A percentile compares a stretch with the other conserved stretches of the same genome.
Conservation (phyloP, 257 asterid species). For the Lavandula angustifolia region DNA sequence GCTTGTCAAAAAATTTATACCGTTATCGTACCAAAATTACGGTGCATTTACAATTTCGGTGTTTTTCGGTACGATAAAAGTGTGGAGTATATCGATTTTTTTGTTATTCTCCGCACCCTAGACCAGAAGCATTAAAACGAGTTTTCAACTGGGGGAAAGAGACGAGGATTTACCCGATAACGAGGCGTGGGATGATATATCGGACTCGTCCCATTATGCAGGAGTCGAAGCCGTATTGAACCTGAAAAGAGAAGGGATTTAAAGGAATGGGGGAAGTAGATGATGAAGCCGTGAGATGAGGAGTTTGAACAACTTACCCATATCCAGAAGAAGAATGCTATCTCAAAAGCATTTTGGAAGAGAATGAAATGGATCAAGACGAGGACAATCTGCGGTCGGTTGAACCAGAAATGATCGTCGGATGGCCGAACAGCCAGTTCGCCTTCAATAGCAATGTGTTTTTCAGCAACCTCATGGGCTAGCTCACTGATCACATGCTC, state of each 20-base stretch:
- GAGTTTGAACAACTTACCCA: slow-evolving; percentile 51
- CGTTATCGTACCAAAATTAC: too few species aligned
- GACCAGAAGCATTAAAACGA: not conserved
- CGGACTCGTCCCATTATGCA: slow-evolving; percentile 93
- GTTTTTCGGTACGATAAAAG: too few species aligned
- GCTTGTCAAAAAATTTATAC: too few species aligned
- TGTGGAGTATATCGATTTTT: too few species aligned
- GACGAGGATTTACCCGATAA: slow-evolving; percentile 64
- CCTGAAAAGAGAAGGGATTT: slow-evolving; percentile 37
- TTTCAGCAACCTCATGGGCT: slow-evolving; percentile 97
- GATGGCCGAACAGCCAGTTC: slow-evolving; percentile 88
- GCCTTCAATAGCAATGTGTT: slow-evolving; percentile 89
- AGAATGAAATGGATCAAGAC: slow-evolving; percentile 87
- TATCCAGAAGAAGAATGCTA: slow-evolving; percentile 98
- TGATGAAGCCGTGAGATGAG: not conserved
- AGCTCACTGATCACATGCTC: slow-evolving; percentile 86
- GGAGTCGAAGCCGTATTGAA: slow-evolving; percentile 84
- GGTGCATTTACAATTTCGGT: too few species aligned
- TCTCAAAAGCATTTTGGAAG: slow-evolving; percentile 97
- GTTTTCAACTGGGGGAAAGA: not conserved
- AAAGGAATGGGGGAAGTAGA: not conserved
- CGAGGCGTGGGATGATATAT: slow-evolving; percentile 78
- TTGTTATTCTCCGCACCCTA: not conserved
- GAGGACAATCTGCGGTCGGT: slow-evolving; percentile 71
- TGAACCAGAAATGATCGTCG: slow-evolving; percentile 91